Evolutionary conservation across 371 early-diverging fungal genomes (phyloP).

Genomic region (Apophysomyces variabilis): DNA sequence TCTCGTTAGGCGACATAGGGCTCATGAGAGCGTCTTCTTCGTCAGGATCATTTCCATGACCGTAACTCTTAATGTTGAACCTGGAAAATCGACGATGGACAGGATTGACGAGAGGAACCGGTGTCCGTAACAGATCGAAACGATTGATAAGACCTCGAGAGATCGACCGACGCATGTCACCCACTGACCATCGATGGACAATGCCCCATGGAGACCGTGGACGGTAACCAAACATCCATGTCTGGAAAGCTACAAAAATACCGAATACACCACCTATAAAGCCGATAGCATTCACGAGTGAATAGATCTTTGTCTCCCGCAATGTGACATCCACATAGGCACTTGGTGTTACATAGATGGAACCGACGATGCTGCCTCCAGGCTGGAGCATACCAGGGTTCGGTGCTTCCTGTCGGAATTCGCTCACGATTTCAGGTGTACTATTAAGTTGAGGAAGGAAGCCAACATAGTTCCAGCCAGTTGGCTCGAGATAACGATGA

Average conservation of each 20-base stretch:
- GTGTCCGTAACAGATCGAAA: conserved; percentile 23
- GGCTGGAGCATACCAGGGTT: background rate
- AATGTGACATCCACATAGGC: conserved; percentile 8
- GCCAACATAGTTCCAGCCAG: conserved; percentile 35
- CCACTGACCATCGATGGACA: conserved; percentile 44
- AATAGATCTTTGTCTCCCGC: conserved; percentile 30
- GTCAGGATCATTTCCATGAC: conserved; percentile 5
- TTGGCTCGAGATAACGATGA: conserved; percentile 22
- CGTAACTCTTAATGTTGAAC: conserved; percentile 5
- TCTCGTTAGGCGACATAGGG: conserved; percentile 7
- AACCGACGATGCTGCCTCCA: background rate
- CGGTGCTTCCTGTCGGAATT: conserved; percentile 16
- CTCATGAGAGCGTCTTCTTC: conserved; percentile 4
- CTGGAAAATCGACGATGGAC: conserved; percentile 25
- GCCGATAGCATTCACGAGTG: conserved; percentile 32
- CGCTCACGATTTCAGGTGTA: conserved; percentile 22
- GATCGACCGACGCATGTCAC: conserved; percentile 24
- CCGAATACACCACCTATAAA: conserved; percentile 41
- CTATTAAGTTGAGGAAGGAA: conserved; percentile 22
- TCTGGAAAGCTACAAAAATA: conserved; percentile 35
- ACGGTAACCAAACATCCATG: conserved; percentile 41
- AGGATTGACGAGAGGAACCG: conserved; percentile 41
- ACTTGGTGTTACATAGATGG: conserved; percentile 20
- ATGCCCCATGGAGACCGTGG: conserved; percentile 47
- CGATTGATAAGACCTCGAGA: conserved; percentile 24